Base-by-base conservation (phyloP, 257 asterid species). In the Capsicum chinense region DNA sequence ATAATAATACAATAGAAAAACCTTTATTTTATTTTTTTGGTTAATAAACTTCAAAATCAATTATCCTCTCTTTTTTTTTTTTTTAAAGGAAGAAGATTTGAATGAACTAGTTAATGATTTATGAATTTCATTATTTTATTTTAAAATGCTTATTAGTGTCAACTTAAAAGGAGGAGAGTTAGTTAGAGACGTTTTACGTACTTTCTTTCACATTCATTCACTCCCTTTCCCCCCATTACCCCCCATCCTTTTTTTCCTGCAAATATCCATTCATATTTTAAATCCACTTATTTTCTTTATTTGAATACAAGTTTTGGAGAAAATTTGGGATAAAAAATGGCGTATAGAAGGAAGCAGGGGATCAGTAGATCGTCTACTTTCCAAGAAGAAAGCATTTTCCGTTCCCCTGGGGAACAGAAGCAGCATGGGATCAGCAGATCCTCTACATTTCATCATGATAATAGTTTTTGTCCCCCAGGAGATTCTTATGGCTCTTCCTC, bases 341-440 rank as follows among this genome's bases (percentile, higher is more conserved):
- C 87, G 3, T 84, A 84, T 63, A 54, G 87, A 78, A 84, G 87
- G 79, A 78, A 62, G n/a, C 87, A 79, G 7, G 87, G 84, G 63
- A 54, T 79, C 74, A 84, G 83, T 12, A 56, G 81, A 56, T 80
- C 87, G 35, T 68, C 87, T 81, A 84, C 87, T n/a, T 84, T 84
- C 16, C 63, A 84, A 19, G 84, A 79, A 80, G 87, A 84, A 33
- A 19, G 63, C 56, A 44, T 57, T 16, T 83, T 63, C 48, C 82
- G 33, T 8, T 47, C 76, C 56, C 66, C 68, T 1, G 84, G 6
- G 7, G 79, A 66, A 19, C 33, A 21, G 5, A 76, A 52, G 59
- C 87, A 79, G 59, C 87, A 79, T 14, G 87, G 84, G 63, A 54
- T 84, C 74, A 79, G 60, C 9, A 84, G 81, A 64, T 80, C 87